Base-by-base conservation (phyloP, 2,329 filamentous ascomycete species). In the Pestalotiopsis sp. region DNA sequence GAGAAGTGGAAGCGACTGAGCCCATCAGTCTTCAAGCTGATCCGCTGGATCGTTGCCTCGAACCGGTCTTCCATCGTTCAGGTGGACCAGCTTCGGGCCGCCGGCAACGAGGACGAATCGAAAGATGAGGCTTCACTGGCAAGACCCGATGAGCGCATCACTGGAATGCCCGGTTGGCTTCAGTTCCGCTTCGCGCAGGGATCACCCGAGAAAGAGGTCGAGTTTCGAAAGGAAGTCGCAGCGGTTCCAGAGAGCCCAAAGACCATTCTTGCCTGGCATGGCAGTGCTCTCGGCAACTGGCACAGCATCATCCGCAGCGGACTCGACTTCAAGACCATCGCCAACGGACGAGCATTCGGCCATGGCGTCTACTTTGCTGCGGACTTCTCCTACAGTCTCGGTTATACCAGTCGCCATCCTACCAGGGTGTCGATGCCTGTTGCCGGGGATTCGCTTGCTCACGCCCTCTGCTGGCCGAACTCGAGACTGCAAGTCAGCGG, bases 181-280 rank as follows among this genome's bases (percentile, higher is more conserved):
- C 94, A 97, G 78, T 98, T 97, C 75, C 88, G 93, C 36, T 94
- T 98, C 73, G 91, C 92, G 0, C 95, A 97, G 83, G 95, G 94
- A 9, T 92, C 93, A 0, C 94, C 94, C 0, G 93, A 97, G 75
- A 97, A 95, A 75, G 95, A 98, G 77, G 84, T 91, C 41, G 85
- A 89, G 2, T 97, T 98, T 76, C 82, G 17, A 90, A 6, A 79
- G 88, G 25, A 89, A 90, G 14, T 84, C 96, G 2, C 82, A 84
- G 49, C 80, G 4, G 83, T 85, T 4, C 70, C 76, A 1, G 71
- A 68, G n/a, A 69, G 52, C 73, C 83, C 60, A 72, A 79, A 69
- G 0, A 95, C 93, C 0, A 79, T 97, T 1, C 94, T 97, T 75
- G 93, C 93, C 0, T 97, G 92, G 91, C 95, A 98, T 78, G 95